Conservation (phyloP, 768 basidiomycete species). For the Amanita pseudoporphyria region DNA sequence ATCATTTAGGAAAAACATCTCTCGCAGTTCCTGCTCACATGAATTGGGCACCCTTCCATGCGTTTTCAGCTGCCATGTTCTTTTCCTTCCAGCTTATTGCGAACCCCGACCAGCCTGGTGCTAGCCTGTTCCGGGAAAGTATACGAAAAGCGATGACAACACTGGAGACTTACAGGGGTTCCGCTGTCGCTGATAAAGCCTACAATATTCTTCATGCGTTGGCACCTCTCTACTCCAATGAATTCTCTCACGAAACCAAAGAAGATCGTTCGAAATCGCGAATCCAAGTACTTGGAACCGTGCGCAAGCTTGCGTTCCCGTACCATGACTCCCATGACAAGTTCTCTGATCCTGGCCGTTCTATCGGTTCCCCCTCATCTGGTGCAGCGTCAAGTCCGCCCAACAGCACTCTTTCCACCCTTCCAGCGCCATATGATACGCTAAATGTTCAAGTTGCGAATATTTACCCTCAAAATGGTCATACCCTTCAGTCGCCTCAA, state of each 20-base stretch:
- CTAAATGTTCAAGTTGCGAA: constrained; percentile 4
- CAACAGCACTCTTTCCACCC: constrained; percentile 24
- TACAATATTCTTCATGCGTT: constrained; percentile 62
- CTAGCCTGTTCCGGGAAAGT: constrained; percentile 64
- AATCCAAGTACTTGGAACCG: constrained; percentile 50
- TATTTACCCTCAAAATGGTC: constrained; percentile 2
- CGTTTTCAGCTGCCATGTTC: constrained; percentile 83
- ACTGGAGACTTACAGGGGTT: constrained; percentile 55
- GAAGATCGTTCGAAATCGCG: constrained; percentile 53
- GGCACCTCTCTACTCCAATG: constrained; percentile 62
- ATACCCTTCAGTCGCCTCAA: constrained; percentile 18
- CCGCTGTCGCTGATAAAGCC: constrained; percentile 66
- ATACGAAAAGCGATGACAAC: constrained; percentile 61
- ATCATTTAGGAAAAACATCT: constrained; percentile 60
- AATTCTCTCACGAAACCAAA: constrained; percentile 39
- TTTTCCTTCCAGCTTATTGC: constrained; percentile 84
- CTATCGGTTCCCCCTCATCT: constrained; percentile 45
- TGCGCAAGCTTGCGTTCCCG: constrained; percentile 74
- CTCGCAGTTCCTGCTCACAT: constrained; percentile 74
- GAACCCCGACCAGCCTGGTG: constrained; percentile 72
- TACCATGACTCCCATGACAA: constrained; percentile 44
- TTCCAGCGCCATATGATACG: constrained; percentile 29
- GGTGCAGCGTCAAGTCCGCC: constrained; percentile 53
- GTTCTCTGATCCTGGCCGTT: constrained; percentile 28
- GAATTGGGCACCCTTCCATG: constrained; percentile 77